Evolutionary conservation across 2,329 filamentous ascomycete species (phyloP), one percentile per base, ranked within the genome.

Genomic region (Pseudofabraea citricarpa): DNA sequence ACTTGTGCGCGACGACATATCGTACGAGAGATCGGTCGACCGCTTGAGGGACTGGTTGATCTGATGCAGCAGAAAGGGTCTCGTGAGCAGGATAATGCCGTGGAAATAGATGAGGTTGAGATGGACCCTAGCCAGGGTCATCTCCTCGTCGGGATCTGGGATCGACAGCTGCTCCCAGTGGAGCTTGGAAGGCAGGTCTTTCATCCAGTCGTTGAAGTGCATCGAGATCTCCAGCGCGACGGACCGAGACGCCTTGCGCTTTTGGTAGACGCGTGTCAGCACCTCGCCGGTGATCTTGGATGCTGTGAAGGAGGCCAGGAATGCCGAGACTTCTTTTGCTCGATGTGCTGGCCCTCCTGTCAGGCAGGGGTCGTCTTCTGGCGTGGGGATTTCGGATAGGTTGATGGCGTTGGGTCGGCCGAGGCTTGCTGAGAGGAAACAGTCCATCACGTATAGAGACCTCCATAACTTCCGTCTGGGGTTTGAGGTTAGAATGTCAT

Each of bases 371-470:
- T 26, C 15, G 16, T 37, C 29, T 6, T 21, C 20, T 20, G 27
- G 32, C n/a, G 36, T n/a, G 37, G 24, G 39, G 5, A 44, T 13
- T 10, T 49, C 47, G 5, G 40, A 29, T 13, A 32, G 32, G 35
- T 15, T 32, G 36, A 50, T 46, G 6, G 74, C 72, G 2, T 72
- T 70, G 0, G 81, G 80, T 6, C 79, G 71, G 4, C 81, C 81
- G 2, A 85, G 64, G 2, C 76, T 77, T 18, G 77, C 74, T 2
- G 80, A 74, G 1, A 84, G 65, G 40, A 84, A 77, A 13, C 76
- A 71, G 54, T 85, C 81, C 15, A 85, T 68, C 8, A 85, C 66
- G 45, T 81, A 83, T 1, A 85, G 60, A 6, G 76, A 81, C 44
- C 74, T 73, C 80, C 79, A 85, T 4, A 84, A 59, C 35, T 77